Conservation (phyloP, 73 alveolate genomes). For the Durusdinium trenchii region DNA sequence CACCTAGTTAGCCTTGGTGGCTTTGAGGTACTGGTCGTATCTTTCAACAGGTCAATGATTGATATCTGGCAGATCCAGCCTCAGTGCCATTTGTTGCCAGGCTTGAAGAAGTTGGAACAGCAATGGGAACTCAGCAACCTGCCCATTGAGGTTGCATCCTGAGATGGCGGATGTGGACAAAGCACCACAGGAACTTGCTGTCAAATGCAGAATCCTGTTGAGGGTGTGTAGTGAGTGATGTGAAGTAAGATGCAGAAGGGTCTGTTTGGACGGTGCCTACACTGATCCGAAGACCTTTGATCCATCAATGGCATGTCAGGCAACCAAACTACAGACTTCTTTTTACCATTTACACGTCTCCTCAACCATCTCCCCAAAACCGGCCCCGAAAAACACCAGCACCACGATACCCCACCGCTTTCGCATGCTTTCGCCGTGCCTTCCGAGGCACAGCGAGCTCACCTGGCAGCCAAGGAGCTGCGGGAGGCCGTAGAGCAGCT, state of each 20-base stretch:
- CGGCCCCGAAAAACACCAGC: neutral
- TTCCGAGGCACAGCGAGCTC: slow-evolving; percentile 71
- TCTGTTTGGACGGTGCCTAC: too few relatives aligned
- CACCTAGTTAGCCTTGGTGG: too few relatives aligned
- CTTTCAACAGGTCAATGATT: too few relatives aligned
- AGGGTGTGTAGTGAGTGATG: neutral
- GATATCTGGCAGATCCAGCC: too few relatives aligned
- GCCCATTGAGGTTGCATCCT: slow-evolving; percentile 49
- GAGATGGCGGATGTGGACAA: neutral
- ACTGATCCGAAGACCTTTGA: too few relatives aligned
- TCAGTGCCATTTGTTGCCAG: neutral
- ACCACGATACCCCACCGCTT: too few relatives aligned
- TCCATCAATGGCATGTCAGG: too few relatives aligned
- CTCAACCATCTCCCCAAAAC: neutral
- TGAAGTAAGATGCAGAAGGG: neutral
- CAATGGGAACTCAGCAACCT: slow-evolving; percentile 60
- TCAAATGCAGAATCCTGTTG: neutral
- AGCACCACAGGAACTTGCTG: neutral
- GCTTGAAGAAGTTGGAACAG: slow-evolving; percentile 76
- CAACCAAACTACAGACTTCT: neutral
- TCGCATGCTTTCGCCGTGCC: too few relatives aligned
- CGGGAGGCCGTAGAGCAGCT: slow-evolving; percentile 69
- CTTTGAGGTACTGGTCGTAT: too few relatives aligned
- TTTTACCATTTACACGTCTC: neutral
- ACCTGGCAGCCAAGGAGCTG: slow-evolving; percentile 55